phyloP scores from a whole-genome alignment of 495 filamentous ascomycete species.

The Xylaria intraflava region DNA sequence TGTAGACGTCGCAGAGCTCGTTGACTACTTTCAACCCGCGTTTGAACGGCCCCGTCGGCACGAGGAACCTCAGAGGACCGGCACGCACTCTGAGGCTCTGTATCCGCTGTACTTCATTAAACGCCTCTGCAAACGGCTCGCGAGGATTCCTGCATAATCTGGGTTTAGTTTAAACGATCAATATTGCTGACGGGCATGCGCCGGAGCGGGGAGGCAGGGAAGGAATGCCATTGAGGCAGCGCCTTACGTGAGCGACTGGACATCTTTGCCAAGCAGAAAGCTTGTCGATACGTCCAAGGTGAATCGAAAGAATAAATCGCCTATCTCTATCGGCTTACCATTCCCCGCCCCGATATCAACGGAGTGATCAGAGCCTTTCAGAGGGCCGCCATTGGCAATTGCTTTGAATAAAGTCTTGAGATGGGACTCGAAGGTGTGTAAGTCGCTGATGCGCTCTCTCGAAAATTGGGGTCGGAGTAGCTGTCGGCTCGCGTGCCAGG shows the following conservation, averaged over 20 bases:
- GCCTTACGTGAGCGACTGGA: conserved; percentile 56
- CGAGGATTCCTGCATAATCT: conserved; percentile 25
- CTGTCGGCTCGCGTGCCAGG: conserved; percentile 69
- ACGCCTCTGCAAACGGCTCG: conserved; percentile 62
- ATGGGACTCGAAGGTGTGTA: conserved; percentile 74
- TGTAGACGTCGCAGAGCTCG: conserved; percentile 66
- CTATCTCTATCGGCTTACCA: conserved; percentile 57
- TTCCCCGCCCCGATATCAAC: conserved; percentile 41
- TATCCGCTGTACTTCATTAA: conserved; percentile 63
- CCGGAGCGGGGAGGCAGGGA: neutral
- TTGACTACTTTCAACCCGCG: conserved; percentile 61
- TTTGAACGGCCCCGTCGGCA: conserved; percentile 55
- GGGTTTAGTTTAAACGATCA: neutral
- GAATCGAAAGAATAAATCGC: conserved; percentile 68
- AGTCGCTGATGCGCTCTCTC: conserved; percentile 70
- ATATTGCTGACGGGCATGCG: conserved; percentile 5
- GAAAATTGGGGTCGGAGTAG: conserved; percentile 80
- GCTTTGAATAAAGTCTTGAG: conserved; percentile 54
- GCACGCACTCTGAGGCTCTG: conserved; percentile 55
- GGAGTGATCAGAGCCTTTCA: conserved; percentile 33
- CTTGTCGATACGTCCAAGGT: conserved; percentile 80
- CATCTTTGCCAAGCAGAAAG: conserved; percentile 73
- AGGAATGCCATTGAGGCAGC: neutral
- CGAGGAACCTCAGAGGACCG: conserved; percentile 49
- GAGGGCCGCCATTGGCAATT: conserved; percentile 52